Percentiles rank a stretch among this genome's conserved stretches.
Conservation (phyloP, 768 basidiomycete species). For the Cubamyces lactineus region DNA sequence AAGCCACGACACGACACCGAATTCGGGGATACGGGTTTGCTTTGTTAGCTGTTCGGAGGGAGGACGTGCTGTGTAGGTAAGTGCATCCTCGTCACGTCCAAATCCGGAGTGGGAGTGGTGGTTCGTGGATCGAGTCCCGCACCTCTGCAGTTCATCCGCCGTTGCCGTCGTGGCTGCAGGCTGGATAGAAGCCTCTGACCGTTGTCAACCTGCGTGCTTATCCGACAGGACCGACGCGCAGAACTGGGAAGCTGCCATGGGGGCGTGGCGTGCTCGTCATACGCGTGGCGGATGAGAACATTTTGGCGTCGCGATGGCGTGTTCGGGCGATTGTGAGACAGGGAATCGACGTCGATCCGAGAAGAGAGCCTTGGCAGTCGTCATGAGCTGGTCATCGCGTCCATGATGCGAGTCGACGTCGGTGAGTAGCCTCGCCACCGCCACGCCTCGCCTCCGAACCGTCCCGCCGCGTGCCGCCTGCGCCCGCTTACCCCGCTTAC, state of each 20-base stretch:
- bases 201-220: neutral
- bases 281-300: neutral
- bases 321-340: neutral
- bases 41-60: too few species aligned
- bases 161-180: too few species aligned
- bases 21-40: too few species aligned
- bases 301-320: neutral
- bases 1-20: too few species aligned
- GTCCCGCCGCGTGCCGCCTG: neutral
- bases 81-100: too few species aligned
- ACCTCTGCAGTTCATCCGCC: neutral
- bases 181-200: neutral
- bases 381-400: too few species aligned
- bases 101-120: too few species aligned
- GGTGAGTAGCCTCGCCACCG: conserved; percentile 7
- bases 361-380: neutral
- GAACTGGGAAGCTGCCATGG: too few species aligned
- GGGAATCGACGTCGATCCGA: neutral
- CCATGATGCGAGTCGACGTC: neutral
- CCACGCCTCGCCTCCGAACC: neutral
- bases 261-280: neutral
- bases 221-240: too few species aligned
- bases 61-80: too few species aligned
- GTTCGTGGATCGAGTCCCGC: too few species aligned
- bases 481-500: neutral